These are phyloP conservation scores for Leptodontidium sp. DNA, from an alignment of 2,329 filamentous ascomycete genomes.

Conservation along the genomic window DNA sequence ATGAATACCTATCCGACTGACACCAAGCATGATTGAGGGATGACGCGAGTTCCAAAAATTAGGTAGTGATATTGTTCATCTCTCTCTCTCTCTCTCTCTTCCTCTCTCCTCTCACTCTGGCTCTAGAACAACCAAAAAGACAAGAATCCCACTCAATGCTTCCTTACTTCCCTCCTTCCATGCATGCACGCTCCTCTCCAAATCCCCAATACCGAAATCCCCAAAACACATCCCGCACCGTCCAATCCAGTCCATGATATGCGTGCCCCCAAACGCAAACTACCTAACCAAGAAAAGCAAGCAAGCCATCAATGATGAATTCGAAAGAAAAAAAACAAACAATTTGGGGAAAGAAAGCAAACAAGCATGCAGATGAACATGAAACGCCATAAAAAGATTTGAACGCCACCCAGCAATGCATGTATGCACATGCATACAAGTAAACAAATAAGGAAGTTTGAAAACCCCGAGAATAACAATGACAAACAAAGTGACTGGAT, in stretches of 20 bases:
- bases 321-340: neutral
- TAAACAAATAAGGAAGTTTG: neutral
- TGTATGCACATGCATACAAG: too few species aligned
- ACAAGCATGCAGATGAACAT: neutral
- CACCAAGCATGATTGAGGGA: too few species aligned
- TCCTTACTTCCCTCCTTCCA: neutral
- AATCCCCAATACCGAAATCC: neutral
- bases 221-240: too few species aligned
- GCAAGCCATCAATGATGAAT: too few species aligned
- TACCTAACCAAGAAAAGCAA: too few species aligned
- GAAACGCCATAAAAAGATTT: neutral
- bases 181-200: neutral
- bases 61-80: neutral
- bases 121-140: too few species aligned
- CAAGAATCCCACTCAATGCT: neutral
- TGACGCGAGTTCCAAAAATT: neutral
- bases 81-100: neutral
- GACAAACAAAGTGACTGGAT: neutral
- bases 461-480: neutral
- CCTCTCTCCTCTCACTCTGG: neutral
- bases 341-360: neutral
- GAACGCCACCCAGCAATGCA: constrained; percentile 5
- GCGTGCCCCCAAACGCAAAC: too few species aligned
- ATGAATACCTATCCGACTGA: too few species aligned
- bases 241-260: too few species aligned